These are phyloP conservation scores for Litsea cubeba DNA, from an alignment of 164 flowering plant species.

Conservation along the genomic window DNA sequence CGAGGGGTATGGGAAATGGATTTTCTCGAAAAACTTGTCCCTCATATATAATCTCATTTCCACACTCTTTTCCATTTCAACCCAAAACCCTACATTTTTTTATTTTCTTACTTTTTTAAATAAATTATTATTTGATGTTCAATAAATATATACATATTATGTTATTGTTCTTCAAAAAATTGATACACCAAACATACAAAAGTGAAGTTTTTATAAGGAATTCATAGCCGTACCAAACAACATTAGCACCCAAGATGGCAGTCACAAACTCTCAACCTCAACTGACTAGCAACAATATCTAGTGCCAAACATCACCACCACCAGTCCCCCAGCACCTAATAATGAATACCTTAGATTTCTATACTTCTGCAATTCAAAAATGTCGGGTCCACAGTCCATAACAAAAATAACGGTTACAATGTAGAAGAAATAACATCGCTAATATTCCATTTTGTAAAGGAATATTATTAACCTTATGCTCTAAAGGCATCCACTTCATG, in stretches of 20 bases:
- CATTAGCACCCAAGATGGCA: slow-evolving; percentile 84
- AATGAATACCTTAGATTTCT: slow-evolving; percentile 51
- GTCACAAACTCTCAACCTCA: slow-evolving; percentile 75
- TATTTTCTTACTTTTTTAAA: too few relatives aligned
- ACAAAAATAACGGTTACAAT: not conserved
- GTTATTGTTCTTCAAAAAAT: too few relatives aligned
- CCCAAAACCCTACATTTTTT: too few relatives aligned
- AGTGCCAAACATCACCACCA: slow-evolving; percentile 80
- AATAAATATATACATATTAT: too few relatives aligned
- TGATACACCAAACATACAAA: too few relatives aligned
- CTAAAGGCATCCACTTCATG: slow-evolving; percentile 78
- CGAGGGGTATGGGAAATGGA: too few relatives aligned
- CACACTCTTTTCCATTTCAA: too few relatives aligned
- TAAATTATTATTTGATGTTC: too few relatives aligned
- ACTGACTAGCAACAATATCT: slow-evolving; percentile 75
- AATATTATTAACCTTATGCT: slow-evolving; percentile 45
- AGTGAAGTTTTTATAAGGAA: too few relatives aligned
- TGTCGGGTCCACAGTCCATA: not conserved
- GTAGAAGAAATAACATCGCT: not conserved
- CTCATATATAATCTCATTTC: too few relatives aligned
- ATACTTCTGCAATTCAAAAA: slow-evolving; percentile 48
- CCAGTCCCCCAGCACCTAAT: slow-evolving; percentile 78
- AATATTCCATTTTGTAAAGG: not conserved
- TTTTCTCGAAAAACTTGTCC: too few relatives aligned
- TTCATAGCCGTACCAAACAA: too few relatives aligned